Conservation (phyloP, 2,329 filamentous ascomycete species). For the Pseudopithomyces maydicus region DNA sequence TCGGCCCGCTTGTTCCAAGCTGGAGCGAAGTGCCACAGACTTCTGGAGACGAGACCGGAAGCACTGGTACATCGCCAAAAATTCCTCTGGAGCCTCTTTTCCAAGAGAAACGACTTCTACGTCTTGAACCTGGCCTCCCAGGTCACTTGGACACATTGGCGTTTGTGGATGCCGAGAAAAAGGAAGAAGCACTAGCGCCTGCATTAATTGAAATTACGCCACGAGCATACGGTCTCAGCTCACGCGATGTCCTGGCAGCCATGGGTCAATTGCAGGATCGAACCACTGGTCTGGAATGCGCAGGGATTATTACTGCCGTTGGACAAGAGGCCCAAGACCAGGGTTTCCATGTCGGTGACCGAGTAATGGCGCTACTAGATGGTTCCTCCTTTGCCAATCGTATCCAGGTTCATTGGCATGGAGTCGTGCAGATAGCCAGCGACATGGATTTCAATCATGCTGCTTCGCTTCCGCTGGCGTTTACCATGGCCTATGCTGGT, state of each 20-base stretch:
- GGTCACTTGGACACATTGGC: conserved; percentile 10
- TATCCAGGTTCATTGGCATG: not conserved
- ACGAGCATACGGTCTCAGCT: conserved; percentile 12
- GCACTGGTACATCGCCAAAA: not conserved
- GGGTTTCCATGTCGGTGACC: not conserved
- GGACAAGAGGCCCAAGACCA: not conserved
- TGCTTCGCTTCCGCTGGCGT: not conserved
- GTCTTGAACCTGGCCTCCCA: conserved; percentile 4
- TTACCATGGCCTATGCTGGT: not conserved
- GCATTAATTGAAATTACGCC: conserved; percentile 17
- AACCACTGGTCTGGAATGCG: not conserved
- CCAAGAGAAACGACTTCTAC: not conserved
- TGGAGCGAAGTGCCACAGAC: not conserved
- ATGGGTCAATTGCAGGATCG: conserved; percentile 12
- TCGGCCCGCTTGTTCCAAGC: not conserved
- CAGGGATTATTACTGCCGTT: not conserved
- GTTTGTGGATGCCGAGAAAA: not conserved
- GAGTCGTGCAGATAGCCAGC: not conserved
- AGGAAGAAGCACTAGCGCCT: not conserved
- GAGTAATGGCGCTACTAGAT: not conserved
- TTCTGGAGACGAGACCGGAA: not conserved
- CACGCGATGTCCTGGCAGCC: conserved; percentile 14
- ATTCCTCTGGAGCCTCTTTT: not conserved
- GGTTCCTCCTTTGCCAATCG: not conserved
- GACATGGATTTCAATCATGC: not conserved